Base-by-base conservation (phyloP, 306 rosid species). In the Glycine soja region DNA sequence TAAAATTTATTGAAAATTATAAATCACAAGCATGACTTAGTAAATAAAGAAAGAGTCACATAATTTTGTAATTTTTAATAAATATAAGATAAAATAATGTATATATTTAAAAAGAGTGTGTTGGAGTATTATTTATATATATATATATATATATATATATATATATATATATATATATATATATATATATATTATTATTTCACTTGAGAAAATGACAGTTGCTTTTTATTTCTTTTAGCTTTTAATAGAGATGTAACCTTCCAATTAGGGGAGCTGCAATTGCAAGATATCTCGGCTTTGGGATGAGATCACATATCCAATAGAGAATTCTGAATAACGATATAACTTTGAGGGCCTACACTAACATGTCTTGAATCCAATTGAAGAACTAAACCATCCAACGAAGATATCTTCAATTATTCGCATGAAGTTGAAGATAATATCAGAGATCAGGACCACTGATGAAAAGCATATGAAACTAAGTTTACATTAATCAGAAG, bases 281-380 rank as follows among this genome's bases (percentile, higher is more conserved):
- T 84, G 77, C 45, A 63, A 70, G 58, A 84, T 74, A 61, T 80
- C 50, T 52, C 52, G 52, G 24, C 59, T 83, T 79, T 72, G 58
- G 46, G 18, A 71, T 14, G 40, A 68, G 51, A 74, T 67, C 73
- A 67, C 13, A 78, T 56, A 70, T 73, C 52, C 47, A 73, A 67
- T 30, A 57, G 51, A 57, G 66, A 82, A 79, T 11, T 79, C 13
- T 42, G 64, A 70, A 48, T 74, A 38, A 42, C 38, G 3, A 70
- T 74, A 9, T 30, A 40, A 30, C 78, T n/a, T 45, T 13, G 70
- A 84, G 54, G 79, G 51, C 82, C 82, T 16, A 34, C 67, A 61
- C 70, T 68, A 66, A 14, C 74, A 59, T 61, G 57, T 78, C 47
- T 43, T 52, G 59, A 54, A 79, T 63, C 79, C 77, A 46, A 79